Conservation (phyloP, 2,329 filamentous ascomycete genomes). For the Penicillium sp. region DNA sequence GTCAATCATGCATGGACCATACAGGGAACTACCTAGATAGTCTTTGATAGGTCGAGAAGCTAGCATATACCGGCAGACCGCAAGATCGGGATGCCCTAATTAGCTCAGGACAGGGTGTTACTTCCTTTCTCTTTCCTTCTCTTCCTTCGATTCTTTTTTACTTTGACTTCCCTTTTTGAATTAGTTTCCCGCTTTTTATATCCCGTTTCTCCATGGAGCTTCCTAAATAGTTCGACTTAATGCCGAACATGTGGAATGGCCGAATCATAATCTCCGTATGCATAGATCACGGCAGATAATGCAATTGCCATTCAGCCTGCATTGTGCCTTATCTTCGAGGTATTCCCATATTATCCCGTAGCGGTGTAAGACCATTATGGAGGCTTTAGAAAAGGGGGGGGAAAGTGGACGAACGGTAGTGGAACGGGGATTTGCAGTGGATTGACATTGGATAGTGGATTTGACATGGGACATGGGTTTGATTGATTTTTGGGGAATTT, state of each 20-base stretch:
- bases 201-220: not conserved
- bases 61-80: not conserved
- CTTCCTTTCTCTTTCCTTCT: not conserved
- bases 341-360: not conserved
- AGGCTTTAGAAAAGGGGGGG: not conserved
- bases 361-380: slow-evolving; percentile 3
- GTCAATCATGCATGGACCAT: not conserved
- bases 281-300: slow-evolving; percentile 24
- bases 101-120: not conserved
- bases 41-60: not conserved
- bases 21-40: not conserved
- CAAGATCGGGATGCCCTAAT: not conserved
- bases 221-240: not conserved
- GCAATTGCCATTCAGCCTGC: slow-evolving; percentile 21
- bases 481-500: not conserved
- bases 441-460: not conserved
- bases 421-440: not conserved
- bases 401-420: not conserved
- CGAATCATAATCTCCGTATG: slow-evolving; percentile 4
- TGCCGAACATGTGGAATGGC: not conserved
- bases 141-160: not conserved
- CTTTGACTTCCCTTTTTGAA: not conserved
- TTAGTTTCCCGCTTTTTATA: not conserved
- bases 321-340: slow-evolving; percentile 19
- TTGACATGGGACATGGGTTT: not conserved